Evolutionary conservation across 2,329 filamentous ascomycete genomes (phyloP), one percentile per base, ranked within the genome.

Genomic region (Chaetomium globosum): DNA sequence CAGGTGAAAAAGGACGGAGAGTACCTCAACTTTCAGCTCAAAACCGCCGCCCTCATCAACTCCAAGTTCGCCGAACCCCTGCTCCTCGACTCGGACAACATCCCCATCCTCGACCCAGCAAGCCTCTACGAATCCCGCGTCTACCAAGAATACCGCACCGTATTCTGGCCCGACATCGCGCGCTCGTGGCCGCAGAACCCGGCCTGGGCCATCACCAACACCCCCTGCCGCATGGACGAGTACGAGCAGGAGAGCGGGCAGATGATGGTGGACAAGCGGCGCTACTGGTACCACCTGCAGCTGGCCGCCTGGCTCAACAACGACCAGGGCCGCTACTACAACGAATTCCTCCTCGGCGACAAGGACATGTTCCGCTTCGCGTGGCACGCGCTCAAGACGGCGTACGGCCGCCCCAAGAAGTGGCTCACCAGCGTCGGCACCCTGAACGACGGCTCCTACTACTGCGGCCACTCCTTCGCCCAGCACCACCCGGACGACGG

Each of bases 141-240:
- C 31, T 63, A 63, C 61, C 21, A 48, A 19, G 54, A 58, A n/a
- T 63, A 58, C 61, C 46, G 26, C 46, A 63, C 61, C 54, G 53
- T 63, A 26, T 63, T 63, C 61, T 63, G 61, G 61, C 61, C 61
- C 48, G 61, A 63, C 61, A 63, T 63, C 31, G 61, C 61, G 12
- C 61, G 61, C 43, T 52, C 54, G 21, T 46, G 61, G 46, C 61
- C 61, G 53, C 61, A 58, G 33, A 58, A 63, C 61, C 61, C 61
- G 16, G 61, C 61, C 7, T 63, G 61, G 61, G 54, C 61, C 46
- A 53, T 58, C 54, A 58, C 55, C 61, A 63, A 63, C 54, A 58
- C 54, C 19, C 54, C 16, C 19, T 63, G 61, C 61, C 54, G 61
- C 23, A 63, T 63, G 61, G 61, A 59, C 54, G 61, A 63, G 54